Percentiles rank a stretch among this genome's conserved stretches.
These are phyloP conservation scores for Chenopodium suecicum DNA, from an alignment of 148 eudicot species.

Conservation along the genomic window DNA sequence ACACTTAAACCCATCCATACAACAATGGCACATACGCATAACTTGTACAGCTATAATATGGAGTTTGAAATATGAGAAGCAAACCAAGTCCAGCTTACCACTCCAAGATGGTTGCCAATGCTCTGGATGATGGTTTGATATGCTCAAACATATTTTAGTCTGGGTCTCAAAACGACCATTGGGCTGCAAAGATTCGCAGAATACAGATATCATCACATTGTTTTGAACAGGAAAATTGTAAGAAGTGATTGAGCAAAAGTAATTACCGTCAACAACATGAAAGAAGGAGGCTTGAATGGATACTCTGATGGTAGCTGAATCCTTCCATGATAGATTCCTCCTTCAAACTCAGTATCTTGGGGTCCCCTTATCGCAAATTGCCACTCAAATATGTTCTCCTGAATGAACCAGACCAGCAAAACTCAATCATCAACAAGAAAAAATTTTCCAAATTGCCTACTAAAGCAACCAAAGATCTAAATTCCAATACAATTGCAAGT, in stretches of 20 bases:
- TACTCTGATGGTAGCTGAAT: constrained; percentile 94
- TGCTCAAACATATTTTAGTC: constrained; percentile 95
- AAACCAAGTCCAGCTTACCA: constrained; percentile 43
- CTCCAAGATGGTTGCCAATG: constrained; percentile 99
- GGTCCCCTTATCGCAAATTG: constrained; percentile 98
- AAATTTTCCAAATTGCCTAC: not conserved
- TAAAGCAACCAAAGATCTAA: too few relatives aligned
- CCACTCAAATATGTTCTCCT: constrained; percentile 99
- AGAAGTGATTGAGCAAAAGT: not conserved
- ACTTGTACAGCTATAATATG: not conserved
- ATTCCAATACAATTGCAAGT: not conserved
- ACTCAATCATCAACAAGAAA: constrained; percentile 5
- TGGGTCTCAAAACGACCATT: constrained; percentile 99
- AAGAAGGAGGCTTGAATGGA: constrained; percentile 96
- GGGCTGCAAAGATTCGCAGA: constrained; percentile 51
- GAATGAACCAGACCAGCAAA: constrained; percentile 8
- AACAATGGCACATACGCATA: not conserved
- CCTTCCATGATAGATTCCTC: constrained; percentile 96
- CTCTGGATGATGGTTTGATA: constrained; percentile 99
- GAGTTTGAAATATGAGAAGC: not conserved
- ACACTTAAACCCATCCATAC: not conserved
- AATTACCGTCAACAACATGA: constrained; percentile 86
- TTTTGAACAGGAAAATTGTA: not conserved
- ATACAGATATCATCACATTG: not conserved
- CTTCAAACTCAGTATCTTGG: constrained; percentile 84